phyloP scores from a whole-genome alignment of 768 basidiomycete species.

The Hysterangium stoloniferum region DNA sequence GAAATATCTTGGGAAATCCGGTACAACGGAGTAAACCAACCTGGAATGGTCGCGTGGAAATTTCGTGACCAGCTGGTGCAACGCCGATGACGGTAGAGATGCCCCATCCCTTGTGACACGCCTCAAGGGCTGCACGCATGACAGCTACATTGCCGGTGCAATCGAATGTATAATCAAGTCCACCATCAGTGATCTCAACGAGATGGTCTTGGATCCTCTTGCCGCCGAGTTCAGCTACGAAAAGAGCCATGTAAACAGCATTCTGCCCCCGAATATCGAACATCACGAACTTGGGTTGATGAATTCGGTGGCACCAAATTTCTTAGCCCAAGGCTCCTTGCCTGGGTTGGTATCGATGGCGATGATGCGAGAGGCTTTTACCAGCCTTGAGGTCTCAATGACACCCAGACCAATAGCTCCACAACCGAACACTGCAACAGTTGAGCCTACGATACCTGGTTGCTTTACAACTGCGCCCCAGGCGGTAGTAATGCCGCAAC shows the following conservation, averaged over 20 bases:
- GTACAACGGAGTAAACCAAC: slow-evolving; percentile 19
- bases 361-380: slow-evolving; percentile 83
- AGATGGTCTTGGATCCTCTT: slow-evolving; percentile 85
- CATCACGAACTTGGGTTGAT: slow-evolving; percentile 55
- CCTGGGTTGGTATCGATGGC: slow-evolving; percentile 83
- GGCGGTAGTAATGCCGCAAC: slow-evolving; percentile 96
- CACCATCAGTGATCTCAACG: slow-evolving; percentile 91
- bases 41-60: slow-evolving; percentile 77
- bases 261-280: not conserved
- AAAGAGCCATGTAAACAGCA: not conserved
- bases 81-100: slow-evolving; percentile 94
- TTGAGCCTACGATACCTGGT: slow-evolving; percentile 75
- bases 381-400: slow-evolving; percentile 67
- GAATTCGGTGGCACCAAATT: slow-evolving; percentile 95
- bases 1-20: slow-evolving; percentile 16
- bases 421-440: slow-evolving; percentile 92
- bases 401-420: slow-evolving; percentile 95
- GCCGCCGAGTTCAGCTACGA: slow-evolving; percentile 53
- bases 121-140: slow-evolving; percentile 93
- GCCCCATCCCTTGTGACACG: slow-evolving; percentile 99
- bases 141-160: slow-evolving; percentile 91
- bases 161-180: slow-evolving; percentile 95
- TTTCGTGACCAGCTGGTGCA: slow-evolving; percentile 94
- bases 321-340: slow-evolving; percentile 83
- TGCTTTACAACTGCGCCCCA: slow-evolving; percentile 96